These are phyloP conservation scores for Aspergillus bertholletiae DNA, from an alignment of 495 filamentous ascomycete species.

Conservation along the genomic window DNA sequence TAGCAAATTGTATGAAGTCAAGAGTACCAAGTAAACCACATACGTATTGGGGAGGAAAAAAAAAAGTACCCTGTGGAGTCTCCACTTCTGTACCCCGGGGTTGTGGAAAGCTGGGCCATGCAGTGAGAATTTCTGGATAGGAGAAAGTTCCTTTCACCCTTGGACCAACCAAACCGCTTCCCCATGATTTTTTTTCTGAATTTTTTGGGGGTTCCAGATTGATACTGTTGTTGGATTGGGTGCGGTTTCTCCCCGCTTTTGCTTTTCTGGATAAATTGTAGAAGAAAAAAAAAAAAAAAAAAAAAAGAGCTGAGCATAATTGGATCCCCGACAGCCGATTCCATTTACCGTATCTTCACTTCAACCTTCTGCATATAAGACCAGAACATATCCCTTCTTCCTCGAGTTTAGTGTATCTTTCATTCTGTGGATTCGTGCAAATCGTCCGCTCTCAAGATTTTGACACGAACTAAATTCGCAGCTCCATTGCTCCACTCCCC, in stretches of 20 bases:
- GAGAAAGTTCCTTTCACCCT: slow-evolving; percentile 10
- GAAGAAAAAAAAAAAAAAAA: no score
- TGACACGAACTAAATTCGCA: background rate
- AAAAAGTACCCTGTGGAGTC: background rate
- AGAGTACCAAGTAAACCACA: background rate
- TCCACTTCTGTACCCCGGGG: slow-evolving; percentile 1
- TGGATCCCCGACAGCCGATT: background rate
- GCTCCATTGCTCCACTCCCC: background rate
- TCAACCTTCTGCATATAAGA: background rate
- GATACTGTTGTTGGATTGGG: background rate
- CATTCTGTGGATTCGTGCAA: background rate
- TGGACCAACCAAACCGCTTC: slow-evolving; percentile 7
- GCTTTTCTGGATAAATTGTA: background rate
- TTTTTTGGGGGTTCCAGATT: no score
- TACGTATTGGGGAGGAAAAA: no score
- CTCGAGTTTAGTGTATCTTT: background rate
- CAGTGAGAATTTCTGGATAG: slow-evolving; percentile 1
- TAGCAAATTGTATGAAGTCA: background rate
- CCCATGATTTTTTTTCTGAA: no score
- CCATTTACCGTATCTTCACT: background rate
- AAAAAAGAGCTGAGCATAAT: background rate
- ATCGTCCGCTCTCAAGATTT: background rate
- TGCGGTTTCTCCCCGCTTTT: background rate
- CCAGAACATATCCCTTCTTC: background rate
- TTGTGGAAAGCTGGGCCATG: background rate